A percentile compares a stretch with the other conserved stretches of the same genome.
Evolutionary conservation across 108 stramenopile genomes (phyloP).

Genomic region (Cyclotella atomus): DNA sequence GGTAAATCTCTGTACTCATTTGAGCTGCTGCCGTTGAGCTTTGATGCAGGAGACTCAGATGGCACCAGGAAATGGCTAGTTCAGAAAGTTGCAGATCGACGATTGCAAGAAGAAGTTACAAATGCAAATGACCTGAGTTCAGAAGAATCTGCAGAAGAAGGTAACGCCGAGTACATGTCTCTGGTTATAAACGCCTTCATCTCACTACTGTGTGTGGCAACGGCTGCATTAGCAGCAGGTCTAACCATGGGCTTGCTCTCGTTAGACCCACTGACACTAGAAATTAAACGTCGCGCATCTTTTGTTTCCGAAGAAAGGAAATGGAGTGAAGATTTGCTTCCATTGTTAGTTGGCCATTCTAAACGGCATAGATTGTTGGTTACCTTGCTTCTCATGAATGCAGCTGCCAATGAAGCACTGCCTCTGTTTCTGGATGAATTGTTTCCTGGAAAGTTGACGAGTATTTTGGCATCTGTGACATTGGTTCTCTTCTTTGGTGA

Average conservation of each 20-base stretch:
- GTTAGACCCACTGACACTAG: constrained; percentile 85
- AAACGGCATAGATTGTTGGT: constrained; percentile 86
- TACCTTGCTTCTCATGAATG: constrained; percentile 93
- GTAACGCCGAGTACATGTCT: constrained; percentile 17
- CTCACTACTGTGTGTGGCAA: constrained; percentile 67
- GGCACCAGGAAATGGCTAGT: not conserved
- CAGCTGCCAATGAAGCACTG: constrained; percentile 91
- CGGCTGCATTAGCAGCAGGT: constrained; percentile 93
- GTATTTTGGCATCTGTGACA: constrained; percentile 87
- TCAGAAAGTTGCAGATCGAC: not conserved
- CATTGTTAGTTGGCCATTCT: constrained; percentile 75
- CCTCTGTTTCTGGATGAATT: constrained; percentile 94
- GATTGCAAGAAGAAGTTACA: not conserved
- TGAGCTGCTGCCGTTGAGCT: not conserved
- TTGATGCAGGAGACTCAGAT: not conserved
- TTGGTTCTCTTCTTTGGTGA: constrained; percentile 88
- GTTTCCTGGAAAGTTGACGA: constrained; percentile 79
- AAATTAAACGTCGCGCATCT: constrained; percentile 74
- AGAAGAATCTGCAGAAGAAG: too few species aligned
- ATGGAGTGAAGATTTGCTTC: constrained; percentile 59
- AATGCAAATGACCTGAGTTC: not conserved
- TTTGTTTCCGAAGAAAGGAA: constrained; percentile 46
- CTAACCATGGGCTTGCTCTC: constrained; percentile 93
- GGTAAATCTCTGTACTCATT: constrained; percentile 1
- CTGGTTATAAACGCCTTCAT: constrained; percentile 40